Conservation (phyloP, 202 grass and related monocot species). For the Brachypodium distachyon region DNA sequence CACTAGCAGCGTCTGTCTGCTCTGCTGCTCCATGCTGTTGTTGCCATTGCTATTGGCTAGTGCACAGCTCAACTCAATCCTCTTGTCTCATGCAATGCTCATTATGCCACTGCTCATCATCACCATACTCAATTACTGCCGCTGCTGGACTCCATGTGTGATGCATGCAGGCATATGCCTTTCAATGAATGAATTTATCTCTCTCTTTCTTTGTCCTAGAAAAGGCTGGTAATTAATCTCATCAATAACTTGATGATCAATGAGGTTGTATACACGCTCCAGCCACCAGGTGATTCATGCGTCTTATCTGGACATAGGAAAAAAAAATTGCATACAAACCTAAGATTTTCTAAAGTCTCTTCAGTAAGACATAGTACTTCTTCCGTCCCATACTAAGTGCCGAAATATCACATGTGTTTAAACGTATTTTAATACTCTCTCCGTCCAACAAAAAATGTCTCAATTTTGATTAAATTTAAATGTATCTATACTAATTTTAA, state of each 20-base stretch:
- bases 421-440: no score
- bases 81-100: not conserved
- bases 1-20: not conserved
- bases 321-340: not conserved
- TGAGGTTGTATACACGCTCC: not conserved
- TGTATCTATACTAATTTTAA: no score
- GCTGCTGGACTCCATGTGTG: not conserved
- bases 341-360: no score
- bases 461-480: no score
- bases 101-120: slow-evolving; percentile 39
- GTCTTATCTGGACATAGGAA: not conserved
- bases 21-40: not conserved
- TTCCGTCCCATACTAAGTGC: no score
- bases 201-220: not conserved
- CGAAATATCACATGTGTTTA: no score
- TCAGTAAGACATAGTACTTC: no score
- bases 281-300: no score
- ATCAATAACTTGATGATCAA: not conserved
- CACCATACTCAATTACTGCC: not conserved
- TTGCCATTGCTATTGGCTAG: not conserved
- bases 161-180: not conserved
- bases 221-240: not conserved
- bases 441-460: no score
- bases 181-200: not conserved
- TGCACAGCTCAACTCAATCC: not conserved